Base-by-base conservation (phyloP, 805 yeast species). In the Candida caryicola region DNA sequence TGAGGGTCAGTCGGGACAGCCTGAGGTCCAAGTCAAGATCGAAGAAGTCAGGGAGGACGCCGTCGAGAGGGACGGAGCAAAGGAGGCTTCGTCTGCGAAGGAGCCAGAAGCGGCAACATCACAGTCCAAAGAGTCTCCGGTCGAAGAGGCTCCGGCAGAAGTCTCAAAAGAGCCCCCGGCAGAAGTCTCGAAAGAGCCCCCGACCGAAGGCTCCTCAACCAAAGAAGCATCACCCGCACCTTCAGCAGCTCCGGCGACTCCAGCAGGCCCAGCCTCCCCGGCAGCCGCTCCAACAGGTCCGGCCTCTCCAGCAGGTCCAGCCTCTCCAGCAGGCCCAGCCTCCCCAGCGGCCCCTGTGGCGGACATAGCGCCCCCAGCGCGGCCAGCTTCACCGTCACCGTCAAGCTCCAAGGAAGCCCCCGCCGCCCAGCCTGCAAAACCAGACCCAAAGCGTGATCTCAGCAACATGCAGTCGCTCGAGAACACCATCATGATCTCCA, bases 401-500 rank as follows among this genome's bases (percentile, higher is more conserved):
- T 7, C 35, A 15, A 32, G 5, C 13, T 5, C 28, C 32, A 5
- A 27, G 12, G 29, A 27, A 6, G 16, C 38, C 7, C 14, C 38
- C 6, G 14, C 29, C 15, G 5, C 38, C 14, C 15, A 14, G 12
- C 25, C 29, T 13, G 10, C 27, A 21, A 15, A 19, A 17, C 19
- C 44, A 13, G 30, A 34, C 12, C 36, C 34, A 3, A 34, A 37
- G 12, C 18, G 33, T 9, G 43, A 39, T 9, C 42, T 66, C 17
- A 62, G 59, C 33, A 60, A 69, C 33, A 71, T 74, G 69, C 76
- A 71, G 45, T 68, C 83, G 4, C 76, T 79, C 1, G 85, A 79
- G 35, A 83, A 85, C 51, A 82, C 83, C 29, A 77, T 83, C 45
- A 87, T 91, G 85, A 88, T 91, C 49, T 79, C 85, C 3, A 85